Evolutionary conservation across 2,329 filamentous ascomycete species (phyloP).

Genomic region (Dactylonectria estremocensis): DNA sequence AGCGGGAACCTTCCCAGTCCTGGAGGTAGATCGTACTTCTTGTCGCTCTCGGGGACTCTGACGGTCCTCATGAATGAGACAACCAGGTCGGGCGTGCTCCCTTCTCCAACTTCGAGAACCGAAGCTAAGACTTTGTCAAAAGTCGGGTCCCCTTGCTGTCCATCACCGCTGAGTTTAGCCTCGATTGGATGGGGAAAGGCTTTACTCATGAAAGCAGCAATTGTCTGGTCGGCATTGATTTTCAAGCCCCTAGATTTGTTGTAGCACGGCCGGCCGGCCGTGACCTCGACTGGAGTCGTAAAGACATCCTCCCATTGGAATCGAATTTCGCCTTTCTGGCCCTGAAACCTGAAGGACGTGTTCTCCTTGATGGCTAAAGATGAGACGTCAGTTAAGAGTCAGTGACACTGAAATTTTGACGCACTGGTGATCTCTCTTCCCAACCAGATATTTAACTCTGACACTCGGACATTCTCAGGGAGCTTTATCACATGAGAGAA

Average conservation of each 20-base stretch:
- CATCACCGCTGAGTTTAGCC: neutral
- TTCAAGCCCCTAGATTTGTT: neutral
- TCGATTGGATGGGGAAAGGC: neutral
- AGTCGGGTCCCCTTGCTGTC: neutral
- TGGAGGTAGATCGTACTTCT: neutral
- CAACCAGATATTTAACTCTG: no score
- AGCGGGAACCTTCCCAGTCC: constrained; percentile 10
- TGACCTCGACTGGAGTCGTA: neutral
- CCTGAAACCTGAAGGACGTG: no score
- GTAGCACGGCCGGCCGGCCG: constrained; percentile 7
- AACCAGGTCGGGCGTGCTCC: neutral
- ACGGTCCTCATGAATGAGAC: constrained; percentile 10
- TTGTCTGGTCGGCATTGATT: constrained; percentile 4
- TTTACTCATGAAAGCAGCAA: constrained; percentile 12
- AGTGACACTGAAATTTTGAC: no score
- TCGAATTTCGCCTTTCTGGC: no score
- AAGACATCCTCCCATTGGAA: constrained; percentile 2
- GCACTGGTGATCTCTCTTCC: no score
- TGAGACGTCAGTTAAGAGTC: no score
- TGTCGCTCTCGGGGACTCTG: neutral
- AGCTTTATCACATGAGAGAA: no score
- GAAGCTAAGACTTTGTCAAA: neutral
- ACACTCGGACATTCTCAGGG: no score
- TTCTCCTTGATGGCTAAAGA: no score
- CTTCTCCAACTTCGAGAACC: neutral